Evolutionary conservation across 768 basidiomycete species (phyloP).

Genomic region (Omphalotus guepiniiformis): DNA sequence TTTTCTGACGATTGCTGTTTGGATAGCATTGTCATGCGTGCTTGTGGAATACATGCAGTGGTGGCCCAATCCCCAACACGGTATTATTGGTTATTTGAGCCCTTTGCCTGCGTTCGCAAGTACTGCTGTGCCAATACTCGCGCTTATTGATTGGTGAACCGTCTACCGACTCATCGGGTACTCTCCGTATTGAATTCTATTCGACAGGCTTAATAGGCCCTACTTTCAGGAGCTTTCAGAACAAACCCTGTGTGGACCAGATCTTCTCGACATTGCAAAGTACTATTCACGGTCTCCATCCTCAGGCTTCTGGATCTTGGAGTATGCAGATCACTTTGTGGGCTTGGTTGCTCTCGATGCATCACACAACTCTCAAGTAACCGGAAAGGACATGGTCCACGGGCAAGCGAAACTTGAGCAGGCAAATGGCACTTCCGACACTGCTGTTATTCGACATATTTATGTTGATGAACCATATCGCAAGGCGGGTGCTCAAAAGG

Average conservation of each 20-base stretch:
- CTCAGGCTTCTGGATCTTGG: constrained; percentile 70
- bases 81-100: constrained; percentile 46
- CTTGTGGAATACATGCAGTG: constrained; percentile 59
- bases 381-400: constrained; percentile 22
- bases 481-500: constrained; percentile 51
- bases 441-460: constrained; percentile 72
- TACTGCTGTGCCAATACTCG: constrained; percentile 59
- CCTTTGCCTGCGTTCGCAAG: constrained; percentile 67
- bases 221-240: constrained; percentile 55
- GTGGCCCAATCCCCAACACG: constrained; percentile 56
- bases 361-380: constrained; percentile 33
- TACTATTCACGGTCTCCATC: constrained; percentile 60
- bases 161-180: not conserved
- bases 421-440: constrained; percentile 35
- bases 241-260: constrained; percentile 47
- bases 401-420: constrained; percentile 16
- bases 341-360: constrained; percentile 74
- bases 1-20: constrained; percentile 55
- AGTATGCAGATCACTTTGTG: constrained; percentile 52
- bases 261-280: constrained; percentile 45
- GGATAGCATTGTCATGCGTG: constrained; percentile 55
- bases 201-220: constrained; percentile 62
- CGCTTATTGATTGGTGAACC: constrained; percentile 64
- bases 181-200: not conserved
- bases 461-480: constrained; percentile 67